Percentiles rank a stretch among this genome's conserved stretches.
Conservation (phyloP, 2,329 filamentous ascomycete genomes). For the Penicillium aurantiogriseum region DNA sequence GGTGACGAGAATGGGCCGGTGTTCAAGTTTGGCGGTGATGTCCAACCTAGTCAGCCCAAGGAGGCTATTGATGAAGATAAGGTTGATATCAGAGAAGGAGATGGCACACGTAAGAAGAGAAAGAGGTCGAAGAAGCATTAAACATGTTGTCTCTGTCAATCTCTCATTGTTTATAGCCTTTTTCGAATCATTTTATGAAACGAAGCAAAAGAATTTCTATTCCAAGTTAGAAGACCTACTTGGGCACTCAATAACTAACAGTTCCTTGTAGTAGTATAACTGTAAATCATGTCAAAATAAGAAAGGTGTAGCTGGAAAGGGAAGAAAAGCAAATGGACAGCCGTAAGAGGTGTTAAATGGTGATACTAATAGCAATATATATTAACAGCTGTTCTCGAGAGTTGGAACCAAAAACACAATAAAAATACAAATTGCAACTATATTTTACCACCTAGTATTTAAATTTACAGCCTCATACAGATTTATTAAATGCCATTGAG, state of each 20-base stretch:
- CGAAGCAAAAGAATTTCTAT: neutral
- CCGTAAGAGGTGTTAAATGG: no score
- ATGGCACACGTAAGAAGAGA: constrained; percentile 43
- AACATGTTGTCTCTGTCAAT: constrained; percentile 6
- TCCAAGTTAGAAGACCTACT: neutral
- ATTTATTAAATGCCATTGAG: neutral
- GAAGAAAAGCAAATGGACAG: no score
- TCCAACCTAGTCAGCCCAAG: constrained; percentile 16
- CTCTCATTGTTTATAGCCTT: constrained; percentile 12
- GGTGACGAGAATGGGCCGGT: constrained; percentile 56
- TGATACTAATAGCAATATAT: neutral
- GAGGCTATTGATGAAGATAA: constrained; percentile 28
- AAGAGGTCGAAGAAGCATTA: constrained; percentile 47
- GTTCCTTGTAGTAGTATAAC: neutral
- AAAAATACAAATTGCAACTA: neutral
- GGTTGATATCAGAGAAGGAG: constrained; percentile 45
- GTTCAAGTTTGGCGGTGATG: constrained; percentile 31
- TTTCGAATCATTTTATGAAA: constrained; percentile 1
- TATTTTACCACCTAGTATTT: neutral
- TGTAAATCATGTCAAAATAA: no score
- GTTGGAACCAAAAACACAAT: neutral
- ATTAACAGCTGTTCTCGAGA: neutral
- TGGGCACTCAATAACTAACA: neutral
- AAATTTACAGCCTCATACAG: neutral
- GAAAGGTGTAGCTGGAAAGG: no score